A percentile compares a stretch with the other conserved stretches of the same genome.
Conservation (phyloP, 305 asterid genomes). For the Ruellia speciosa region DNA sequence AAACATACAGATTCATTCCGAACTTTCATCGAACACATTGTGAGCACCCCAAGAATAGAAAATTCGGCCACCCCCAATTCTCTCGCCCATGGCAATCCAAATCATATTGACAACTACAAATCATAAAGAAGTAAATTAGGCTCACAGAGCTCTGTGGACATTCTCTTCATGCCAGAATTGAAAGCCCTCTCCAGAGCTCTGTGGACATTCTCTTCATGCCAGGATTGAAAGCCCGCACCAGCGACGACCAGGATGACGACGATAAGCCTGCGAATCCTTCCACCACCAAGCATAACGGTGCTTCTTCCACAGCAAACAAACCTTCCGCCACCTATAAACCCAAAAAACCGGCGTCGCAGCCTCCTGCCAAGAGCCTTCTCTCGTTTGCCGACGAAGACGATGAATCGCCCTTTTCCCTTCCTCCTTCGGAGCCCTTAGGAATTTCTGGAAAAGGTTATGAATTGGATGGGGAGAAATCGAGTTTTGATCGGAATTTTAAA, state of each 20-base stretch:
- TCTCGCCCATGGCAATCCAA: neutral
- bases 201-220: constrained; percentile 80
- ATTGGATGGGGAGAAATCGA: constrained; percentile 27
- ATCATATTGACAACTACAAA: neutral
- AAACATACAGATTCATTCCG: neutral
- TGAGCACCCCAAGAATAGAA: constrained; percentile 1
- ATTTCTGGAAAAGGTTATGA: constrained; percentile 20
- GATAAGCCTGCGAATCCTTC: constrained; percentile 23
- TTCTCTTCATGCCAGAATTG: too few species aligned
- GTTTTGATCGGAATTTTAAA: constrained; percentile 22
- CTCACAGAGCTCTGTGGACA: constrained; percentile 67
- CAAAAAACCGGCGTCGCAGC: constrained; percentile 36
- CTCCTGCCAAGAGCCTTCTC: constrained; percentile 53
- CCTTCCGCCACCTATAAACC: constrained; percentile 38
- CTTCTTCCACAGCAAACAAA: constrained; percentile 24
- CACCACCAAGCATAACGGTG: constrained; percentile 19
- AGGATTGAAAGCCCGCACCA: too few species aligned
- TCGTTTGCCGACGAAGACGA: constrained; percentile 81
- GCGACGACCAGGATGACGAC: constrained; percentile 45
- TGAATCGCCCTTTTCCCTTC: constrained; percentile 44
- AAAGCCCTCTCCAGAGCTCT: constrained; percentile 77
- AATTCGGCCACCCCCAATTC: neutral
- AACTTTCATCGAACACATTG: constrained; percentile 1
- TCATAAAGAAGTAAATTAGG: constrained; percentile 6
- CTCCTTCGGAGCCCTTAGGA: constrained; percentile 39